Conservation (phyloP, 257 asterid genomes). For the Ilex aquifolium region DNA sequence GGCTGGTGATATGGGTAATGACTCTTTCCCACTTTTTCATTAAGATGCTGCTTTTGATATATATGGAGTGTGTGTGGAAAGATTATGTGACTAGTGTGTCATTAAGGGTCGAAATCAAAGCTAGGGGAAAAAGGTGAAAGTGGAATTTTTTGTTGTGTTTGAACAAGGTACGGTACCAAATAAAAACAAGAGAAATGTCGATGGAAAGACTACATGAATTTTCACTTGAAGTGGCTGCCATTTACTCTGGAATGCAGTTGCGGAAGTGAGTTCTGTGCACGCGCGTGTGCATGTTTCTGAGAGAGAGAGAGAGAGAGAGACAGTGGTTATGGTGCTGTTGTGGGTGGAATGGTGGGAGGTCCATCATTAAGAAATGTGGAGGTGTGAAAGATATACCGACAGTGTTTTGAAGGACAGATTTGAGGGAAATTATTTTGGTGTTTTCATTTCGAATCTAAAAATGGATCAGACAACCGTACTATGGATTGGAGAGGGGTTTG, state of each 20-base stretch:
- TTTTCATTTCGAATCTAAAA: conserved; percentile 22
- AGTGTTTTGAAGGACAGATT: conserved; percentile 24
- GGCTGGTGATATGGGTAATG: conserved; percentile 27
- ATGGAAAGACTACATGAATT: conserved; percentile 1
- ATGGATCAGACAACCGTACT: conserved; percentile 25
- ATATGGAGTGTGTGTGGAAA: conserved; percentile 26
- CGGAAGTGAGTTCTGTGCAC: neutral
- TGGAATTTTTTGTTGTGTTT: neutral
- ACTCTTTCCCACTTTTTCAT: conserved; percentile 26
- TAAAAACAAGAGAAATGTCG: neutral
- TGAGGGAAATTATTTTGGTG: conserved; percentile 24
- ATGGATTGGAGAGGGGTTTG: conserved; percentile 22
- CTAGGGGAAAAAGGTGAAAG: neutral
- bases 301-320: conserved; percentile 7
- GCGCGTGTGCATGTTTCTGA: neutral
- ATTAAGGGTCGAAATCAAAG: conserved; percentile 7
- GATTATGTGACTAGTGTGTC: conserved; percentile 31
- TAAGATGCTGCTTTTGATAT: conserved; percentile 9
- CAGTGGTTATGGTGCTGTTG: conserved; percentile 11
- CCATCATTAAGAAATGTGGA: conserved; percentile 28
- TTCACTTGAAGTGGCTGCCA: conserved; percentile 30
- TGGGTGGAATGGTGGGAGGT: conserved; percentile 32
- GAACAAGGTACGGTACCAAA: neutral
- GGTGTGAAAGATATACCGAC: neutral
- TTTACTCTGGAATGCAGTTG: conserved; percentile 15